Conservation (phyloP, 306 rosid genomes). For the Hippophae tibetana region DNA sequence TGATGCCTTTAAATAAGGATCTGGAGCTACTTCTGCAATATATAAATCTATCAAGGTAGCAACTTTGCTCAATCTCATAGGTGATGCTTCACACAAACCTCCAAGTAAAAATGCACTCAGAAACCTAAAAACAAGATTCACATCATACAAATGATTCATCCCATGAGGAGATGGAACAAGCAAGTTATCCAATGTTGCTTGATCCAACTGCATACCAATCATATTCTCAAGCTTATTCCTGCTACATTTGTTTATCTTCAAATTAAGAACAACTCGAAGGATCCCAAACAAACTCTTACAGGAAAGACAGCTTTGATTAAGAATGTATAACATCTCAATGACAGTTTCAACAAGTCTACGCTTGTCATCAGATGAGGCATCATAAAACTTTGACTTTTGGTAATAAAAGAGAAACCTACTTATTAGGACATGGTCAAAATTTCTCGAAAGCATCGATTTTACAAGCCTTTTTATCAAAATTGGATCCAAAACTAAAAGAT, state of each 20-base stretch:
- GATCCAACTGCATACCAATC: conserved; percentile 80
- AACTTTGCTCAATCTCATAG: conserved; percentile 46
- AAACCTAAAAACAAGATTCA: conserved; percentile 69
- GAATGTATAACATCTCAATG: conserved; percentile 40
- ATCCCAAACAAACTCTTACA: conserved; percentile 68
- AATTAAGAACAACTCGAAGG: conserved; percentile 43
- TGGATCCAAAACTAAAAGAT: conserved; percentile 57
- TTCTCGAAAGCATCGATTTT: conserved; percentile 47
- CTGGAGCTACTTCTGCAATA: conserved; percentile 88
- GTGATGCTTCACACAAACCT: conserved; percentile 21
- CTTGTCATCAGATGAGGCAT: conserved; percentile 36
- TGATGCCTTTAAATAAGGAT: conserved; percentile 66
- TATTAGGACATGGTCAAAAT: conserved; percentile 48
- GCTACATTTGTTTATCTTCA: conserved; percentile 46
- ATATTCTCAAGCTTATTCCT: conserved; percentile 72
- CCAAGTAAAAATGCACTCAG: conserved; percentile 48
- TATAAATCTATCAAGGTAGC: conserved; percentile 69
- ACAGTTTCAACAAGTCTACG: conserved; percentile 44
- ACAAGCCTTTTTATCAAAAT: conserved; percentile 41
- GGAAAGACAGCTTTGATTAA: conserved; percentile 45
- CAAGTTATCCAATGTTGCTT: conserved; percentile 71
- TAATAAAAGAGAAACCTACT: conserved; percentile 65
- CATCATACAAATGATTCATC: conserved; percentile 60
- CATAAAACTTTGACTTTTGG: conserved; percentile 54
- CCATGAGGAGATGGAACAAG: conserved; percentile 84